Conservation (phyloP, 2,329 filamentous ascomycete genomes). For the Boeremia lycopersici region DNA sequence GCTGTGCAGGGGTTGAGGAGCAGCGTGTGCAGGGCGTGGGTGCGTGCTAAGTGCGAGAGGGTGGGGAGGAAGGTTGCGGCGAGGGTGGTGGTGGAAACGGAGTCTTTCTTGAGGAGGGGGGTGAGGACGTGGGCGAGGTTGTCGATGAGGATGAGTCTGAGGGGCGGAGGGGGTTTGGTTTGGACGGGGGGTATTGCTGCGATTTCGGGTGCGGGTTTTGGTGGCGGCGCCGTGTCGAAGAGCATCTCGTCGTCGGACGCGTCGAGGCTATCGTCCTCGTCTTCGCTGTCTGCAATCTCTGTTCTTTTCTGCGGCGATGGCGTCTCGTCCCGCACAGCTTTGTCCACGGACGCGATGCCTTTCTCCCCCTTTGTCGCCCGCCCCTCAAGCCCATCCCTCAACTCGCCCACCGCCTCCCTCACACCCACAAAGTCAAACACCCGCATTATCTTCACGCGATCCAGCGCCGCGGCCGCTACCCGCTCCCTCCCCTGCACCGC, state of each 20-base stretch:
- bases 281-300: constrained; percentile 43
- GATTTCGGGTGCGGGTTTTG: neutral
- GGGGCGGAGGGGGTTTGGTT: neutral
- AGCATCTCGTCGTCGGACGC: constrained; percentile 46
- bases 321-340: neutral
- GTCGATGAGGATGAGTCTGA: constrained; percentile 44
- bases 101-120: constrained; percentile 47
- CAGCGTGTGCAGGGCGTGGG: constrained; percentile 49
- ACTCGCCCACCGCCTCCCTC: constrained; percentile 53
- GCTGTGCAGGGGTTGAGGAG: constrained; percentile 44
- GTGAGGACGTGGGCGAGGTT: constrained; percentile 47
- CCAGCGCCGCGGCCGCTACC: constrained; percentile 38
- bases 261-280: constrained; percentile 34
- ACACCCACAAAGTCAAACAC: constrained; percentile 58
- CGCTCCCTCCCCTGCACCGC: neutral
- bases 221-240: constrained; percentile 27
- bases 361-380: neutral
- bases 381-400: constrained; percentile 46
- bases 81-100: constrained; percentile 48
- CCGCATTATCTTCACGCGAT: constrained; percentile 55
- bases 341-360: neutral
- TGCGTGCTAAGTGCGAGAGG: constrained; percentile 47
- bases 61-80: constrained; percentile 50
- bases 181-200: neutral
- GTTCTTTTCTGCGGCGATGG: constrained; percentile 21